phyloP scores from a whole-genome alignment of 768 basidiomycete genomes.

The Peribolospora kevripleyi region DNA sequence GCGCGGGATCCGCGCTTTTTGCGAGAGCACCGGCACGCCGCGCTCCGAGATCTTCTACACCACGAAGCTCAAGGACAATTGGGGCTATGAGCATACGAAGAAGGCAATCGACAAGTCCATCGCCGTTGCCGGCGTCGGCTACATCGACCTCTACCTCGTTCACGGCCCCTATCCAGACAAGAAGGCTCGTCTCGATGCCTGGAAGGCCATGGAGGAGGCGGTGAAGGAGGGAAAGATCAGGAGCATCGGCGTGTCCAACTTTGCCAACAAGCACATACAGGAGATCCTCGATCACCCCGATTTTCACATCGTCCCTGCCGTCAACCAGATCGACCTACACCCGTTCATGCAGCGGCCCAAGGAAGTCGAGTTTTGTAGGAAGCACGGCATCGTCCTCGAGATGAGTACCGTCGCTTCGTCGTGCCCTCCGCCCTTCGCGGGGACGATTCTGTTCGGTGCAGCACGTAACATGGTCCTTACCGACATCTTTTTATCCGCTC shows the following conservation, averaged over 20 bases:
- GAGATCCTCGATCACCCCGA: conserved; percentile 40
- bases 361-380: conserved; percentile 35
- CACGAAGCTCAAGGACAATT: conserved; percentile 40
- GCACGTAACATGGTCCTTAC: conserved; percentile 2
- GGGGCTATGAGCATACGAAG: conserved; percentile 28
- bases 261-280: conserved; percentile 37
- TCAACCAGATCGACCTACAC: conserved; percentile 33
- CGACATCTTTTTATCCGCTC: neutral
- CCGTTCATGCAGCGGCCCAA: conserved; percentile 45
- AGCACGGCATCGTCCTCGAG: conserved; percentile 37
- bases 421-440: neutral
- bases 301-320: conserved; percentile 35
- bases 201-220: conserved; percentile 47
- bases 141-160: conserved; percentile 47
- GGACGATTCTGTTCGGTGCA: neutral
- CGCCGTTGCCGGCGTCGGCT: conserved; percentile 31
- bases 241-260: conserved; percentile 69
- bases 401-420: conserved; percentile 19
- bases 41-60: conserved; percentile 43
- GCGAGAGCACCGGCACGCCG: conserved; percentile 25
- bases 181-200: conserved; percentile 33
- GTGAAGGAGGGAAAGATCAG: conserved; percentile 50
- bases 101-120: conserved; percentile 33
- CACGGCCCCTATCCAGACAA: conserved; percentile 43
- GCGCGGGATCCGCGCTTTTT: conserved; percentile 32